Evolutionary conservation across 495 filamentous ascomycete species (phyloP), one percentile per base, ranked within the genome.

Genomic region (Aspergillus sclerotioniger): DNA sequence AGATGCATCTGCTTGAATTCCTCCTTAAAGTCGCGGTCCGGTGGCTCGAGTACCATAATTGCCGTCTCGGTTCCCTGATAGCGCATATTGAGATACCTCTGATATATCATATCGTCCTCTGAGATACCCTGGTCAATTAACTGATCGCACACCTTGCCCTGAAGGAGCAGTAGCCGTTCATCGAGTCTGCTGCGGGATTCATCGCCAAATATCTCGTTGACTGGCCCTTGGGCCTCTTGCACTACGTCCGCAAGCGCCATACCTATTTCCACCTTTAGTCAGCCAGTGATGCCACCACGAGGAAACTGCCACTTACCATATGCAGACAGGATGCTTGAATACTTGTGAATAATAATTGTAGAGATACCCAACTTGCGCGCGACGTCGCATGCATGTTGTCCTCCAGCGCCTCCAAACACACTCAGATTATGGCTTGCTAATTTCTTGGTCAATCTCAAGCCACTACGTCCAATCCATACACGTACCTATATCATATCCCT

Each of bases 171-270:
- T 6, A 41, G 37, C 5, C 37, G 6, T 1, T n/a, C 1, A 15
- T 15, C 13, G 5, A 41, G 37, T n/a, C 37, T 41, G 2, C 5
- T 2, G 5, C 37, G 37, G 5, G 37, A 13, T 12, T n/a, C 13
- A 15, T 41, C 12, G 1, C n/a, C 37, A 2, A 15, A 41, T n/a
- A n/a, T 41, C 6, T 51, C 58, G 17, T 55, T 20, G 32, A 62
- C 56, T 9, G 57, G 94, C 62, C 93, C 91, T 64, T 97, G 92
- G 33, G 85, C 79, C 71, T 98, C 94, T 50, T 96, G 89, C 12
- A 97, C 93, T 0, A 96, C 92, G 67, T 98, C 93, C 6, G 94
- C 94, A 20, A 98, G 71, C 3, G 91, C 91, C 93, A 98, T 97
- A 15, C 94, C 94, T 41, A 6, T 6, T n/a, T 15, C 1, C 8